Evolutionary conservation across 176 grass and related monocot species (phyloP).

Genomic region (Aegilops sharonensis): DNA sequence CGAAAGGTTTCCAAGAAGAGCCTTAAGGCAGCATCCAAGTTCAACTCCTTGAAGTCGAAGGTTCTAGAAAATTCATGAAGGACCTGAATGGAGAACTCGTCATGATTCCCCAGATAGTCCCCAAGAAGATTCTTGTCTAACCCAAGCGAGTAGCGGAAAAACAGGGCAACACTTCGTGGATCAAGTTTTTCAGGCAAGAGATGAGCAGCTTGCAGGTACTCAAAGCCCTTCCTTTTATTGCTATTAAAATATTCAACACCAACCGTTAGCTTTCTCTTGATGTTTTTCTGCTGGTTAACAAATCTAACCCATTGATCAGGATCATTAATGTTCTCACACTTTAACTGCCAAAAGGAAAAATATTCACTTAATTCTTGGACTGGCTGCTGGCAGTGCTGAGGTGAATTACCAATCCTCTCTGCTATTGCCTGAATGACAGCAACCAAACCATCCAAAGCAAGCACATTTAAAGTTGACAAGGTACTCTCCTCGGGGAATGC

Average conservation of each 20-base stretch:
- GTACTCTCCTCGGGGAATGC: constrained; percentile 79
- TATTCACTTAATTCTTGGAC: constrained; percentile 66
- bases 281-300: constrained; percentile 64
- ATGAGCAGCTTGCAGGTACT: constrained; percentile 74
- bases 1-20: constrained; percentile 92
- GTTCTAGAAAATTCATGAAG: constrained; percentile 81
- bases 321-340: constrained; percentile 57
- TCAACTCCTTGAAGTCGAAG: constrained; percentile 84
- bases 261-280: constrained; percentile 76
- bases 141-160: constrained; percentile 75
- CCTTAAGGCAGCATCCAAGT: constrained; percentile 75
- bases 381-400: constrained; percentile 40
- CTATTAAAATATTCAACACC: constrained; percentile 87
- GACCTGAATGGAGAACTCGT: constrained; percentile 73
- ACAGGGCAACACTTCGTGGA: constrained; percentile 70
- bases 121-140: constrained; percentile 87
- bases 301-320: constrained; percentile 84
- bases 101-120: constrained; percentile 86
- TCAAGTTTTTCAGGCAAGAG: constrained; percentile 92
- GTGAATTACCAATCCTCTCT: constrained; percentile 52
- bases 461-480: constrained; percentile 78
- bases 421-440: constrained; percentile 73
- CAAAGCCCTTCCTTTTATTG: constrained; percentile 80
- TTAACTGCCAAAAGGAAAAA: constrained; percentile 73
- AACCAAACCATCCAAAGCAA: constrained; percentile 83